Conservation (phyloP, 305 asterid species). For the Rubia tinctorum region DNA sequence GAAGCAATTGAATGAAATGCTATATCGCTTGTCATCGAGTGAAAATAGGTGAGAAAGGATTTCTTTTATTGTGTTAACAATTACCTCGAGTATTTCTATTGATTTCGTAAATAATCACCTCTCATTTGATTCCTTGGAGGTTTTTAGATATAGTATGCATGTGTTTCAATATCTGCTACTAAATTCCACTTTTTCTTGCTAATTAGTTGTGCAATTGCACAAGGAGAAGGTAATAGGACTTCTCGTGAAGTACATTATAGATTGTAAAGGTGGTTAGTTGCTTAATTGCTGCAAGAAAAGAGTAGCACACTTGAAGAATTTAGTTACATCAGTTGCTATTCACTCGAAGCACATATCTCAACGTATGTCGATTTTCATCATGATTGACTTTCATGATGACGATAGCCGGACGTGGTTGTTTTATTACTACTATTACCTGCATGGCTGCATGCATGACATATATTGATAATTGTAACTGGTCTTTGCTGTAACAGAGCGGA, state of each 20-base stretch:
- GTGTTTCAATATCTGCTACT: neutral
- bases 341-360: neutral
- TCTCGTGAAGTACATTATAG: neutral
- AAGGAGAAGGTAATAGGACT: neutral
- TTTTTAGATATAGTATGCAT: neutral
- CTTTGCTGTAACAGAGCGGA: constrained; percentile 52
- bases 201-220: neutral
- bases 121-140: neutral
- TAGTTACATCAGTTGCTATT: neutral
- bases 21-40: constrained; percentile 75
- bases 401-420: neutral
- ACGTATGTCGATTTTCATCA: neutral
- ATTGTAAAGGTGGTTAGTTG: neutral
- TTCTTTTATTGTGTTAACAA: neutral
- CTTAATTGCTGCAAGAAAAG: neutral
- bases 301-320: neutral
- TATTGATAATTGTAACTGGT: constrained; percentile 11
- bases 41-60: constrained; percentile 54
- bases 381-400: neutral
- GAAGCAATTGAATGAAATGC: constrained; percentile 69
- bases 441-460: constrained; percentile 16
- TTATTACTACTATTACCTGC: constrained; percentile 6
- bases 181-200: neutral
- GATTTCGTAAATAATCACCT: neutral
- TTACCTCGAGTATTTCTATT: neutral